Evolutionary conservation across 2,329 filamentous ascomycete species (phyloP).

Genomic region (Corniculantispora saksenae): DNA sequence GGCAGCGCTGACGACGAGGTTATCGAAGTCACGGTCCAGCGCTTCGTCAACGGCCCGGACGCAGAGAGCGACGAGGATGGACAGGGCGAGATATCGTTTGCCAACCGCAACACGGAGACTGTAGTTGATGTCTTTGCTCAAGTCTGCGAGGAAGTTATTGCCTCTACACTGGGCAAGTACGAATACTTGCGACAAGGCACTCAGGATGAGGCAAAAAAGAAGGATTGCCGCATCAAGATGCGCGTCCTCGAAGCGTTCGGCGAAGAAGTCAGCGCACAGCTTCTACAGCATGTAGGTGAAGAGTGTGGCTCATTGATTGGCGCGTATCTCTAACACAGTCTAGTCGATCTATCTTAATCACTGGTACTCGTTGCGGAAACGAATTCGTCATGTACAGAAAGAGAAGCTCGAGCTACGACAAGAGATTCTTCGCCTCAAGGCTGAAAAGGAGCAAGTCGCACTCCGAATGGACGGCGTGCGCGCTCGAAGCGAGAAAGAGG

Average conservation of each 20-base stretch:
- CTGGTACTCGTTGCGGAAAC: slow-evolving; percentile 57
- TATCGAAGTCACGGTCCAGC: slow-evolving; percentile 61
- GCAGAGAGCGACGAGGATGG: slow-evolving; percentile 45
- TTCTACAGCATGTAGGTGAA: slow-evolving; percentile 59
- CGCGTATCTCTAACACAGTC: neutral
- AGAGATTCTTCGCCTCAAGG: slow-evolving; percentile 59
- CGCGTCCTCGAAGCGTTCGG: slow-evolving; percentile 59
- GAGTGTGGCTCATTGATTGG: too few species aligned
- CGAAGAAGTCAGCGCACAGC: slow-evolving; percentile 55
- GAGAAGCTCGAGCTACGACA: slow-evolving; percentile 59
- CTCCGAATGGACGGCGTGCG: slow-evolving; percentile 65
- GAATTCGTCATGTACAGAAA: slow-evolving; percentile 57
- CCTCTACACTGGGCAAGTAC: slow-evolving; percentile 50
- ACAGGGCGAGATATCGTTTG: slow-evolving; percentile 54
- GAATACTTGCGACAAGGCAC: slow-evolving; percentile 41
- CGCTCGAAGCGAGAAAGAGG: slow-evolving; percentile 48
- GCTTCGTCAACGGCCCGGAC: slow-evolving; percentile 52
- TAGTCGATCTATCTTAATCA: slow-evolving; percentile 62
- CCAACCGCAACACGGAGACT: slow-evolving; percentile 57
- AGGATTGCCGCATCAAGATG: slow-evolving; percentile 57
- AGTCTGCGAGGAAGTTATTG: slow-evolving; percentile 61
- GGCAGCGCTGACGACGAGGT: slow-evolving; percentile 24
- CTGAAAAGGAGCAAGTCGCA: slow-evolving; percentile 62
- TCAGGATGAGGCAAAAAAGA: slow-evolving; percentile 48
- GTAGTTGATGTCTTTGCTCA: slow-evolving; percentile 63